Percentiles rank a stretch among this genome's conserved stretches.
Conservation (phyloP, 2,329 filamentous ascomycete genomes). For the Nemania diffusa region DNA sequence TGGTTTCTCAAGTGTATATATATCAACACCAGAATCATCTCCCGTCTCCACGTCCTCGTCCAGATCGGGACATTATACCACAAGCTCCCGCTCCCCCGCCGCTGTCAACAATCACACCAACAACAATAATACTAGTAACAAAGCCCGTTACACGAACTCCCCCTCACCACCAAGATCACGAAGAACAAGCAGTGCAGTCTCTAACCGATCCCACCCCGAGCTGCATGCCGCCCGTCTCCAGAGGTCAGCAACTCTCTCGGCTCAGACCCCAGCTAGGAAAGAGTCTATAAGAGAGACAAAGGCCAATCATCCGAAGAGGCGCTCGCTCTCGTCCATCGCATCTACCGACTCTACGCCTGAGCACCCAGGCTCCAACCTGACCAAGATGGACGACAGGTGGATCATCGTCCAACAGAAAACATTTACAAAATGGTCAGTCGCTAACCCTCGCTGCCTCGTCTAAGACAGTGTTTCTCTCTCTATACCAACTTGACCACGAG, state of each 20-base stretch:
- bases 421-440: slow-evolving; percentile 90
- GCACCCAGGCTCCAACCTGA: slow-evolving; percentile 54
- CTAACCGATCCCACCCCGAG: slow-evolving; percentile 46
- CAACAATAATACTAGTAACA: not conserved
- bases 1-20: slow-evolving; percentile 39
- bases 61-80: slow-evolving; percentile 12
- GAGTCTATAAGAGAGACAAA: slow-evolving; percentile 46
- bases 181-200: slow-evolving; percentile 38
- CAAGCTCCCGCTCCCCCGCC: slow-evolving; percentile 21
- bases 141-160: not conserved
- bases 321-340: slow-evolving; percentile 53
- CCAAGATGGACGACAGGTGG: slow-evolving; percentile 76
- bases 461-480: slow-evolving; percentile 38
- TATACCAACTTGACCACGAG: not conserved
- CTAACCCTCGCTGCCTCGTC: slow-evolving; percentile 4
- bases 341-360: slow-evolving; percentile 62
- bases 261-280: slow-evolving; percentile 45
- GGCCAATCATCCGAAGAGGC: slow-evolving; percentile 50
- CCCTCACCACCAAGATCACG: slow-evolving; percentile 29
- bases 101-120: slow-evolving; percentile 5
- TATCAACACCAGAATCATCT: slow-evolving; percentile 37
- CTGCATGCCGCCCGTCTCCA: slow-evolving; percentile 61
- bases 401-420: slow-evolving; percentile 95
- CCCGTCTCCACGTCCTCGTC: slow-evolving; percentile 25
- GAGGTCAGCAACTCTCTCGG: slow-evolving; percentile 54